These are phyloP conservation scores for Cladophialophora immunda DNA, from an alignment of 2,329 filamentous ascomycete species.

Conservation along the genomic window DNA sequence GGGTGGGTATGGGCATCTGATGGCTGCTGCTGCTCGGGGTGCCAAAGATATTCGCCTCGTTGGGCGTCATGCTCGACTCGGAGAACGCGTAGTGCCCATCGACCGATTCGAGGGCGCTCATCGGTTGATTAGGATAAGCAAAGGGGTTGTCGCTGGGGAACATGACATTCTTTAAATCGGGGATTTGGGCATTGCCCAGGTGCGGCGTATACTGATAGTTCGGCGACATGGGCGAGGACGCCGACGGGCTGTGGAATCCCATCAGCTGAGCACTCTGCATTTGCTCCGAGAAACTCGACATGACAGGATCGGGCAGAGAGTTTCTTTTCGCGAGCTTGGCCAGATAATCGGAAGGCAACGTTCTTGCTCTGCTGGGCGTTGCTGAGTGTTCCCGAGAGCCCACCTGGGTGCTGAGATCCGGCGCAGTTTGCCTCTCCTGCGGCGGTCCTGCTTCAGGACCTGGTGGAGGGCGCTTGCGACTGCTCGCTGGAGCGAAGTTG, in stretches of 20 bases:
- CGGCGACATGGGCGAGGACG: constrained; percentile 28
- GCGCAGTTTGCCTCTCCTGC: constrained; percentile 21
- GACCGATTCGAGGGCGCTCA: constrained; percentile 36
- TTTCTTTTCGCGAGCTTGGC: constrained; percentile 37
- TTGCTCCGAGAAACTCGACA: constrained; percentile 41
- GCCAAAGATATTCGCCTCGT: constrained; percentile 24
- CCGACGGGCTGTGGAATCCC: constrained; percentile 43
- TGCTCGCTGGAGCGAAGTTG: constrained; percentile 50
- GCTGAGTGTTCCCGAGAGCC: constrained; percentile 26
- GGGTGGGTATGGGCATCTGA: constrained; percentile 11
- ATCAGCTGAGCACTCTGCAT: constrained; percentile 34
- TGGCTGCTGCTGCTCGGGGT: constrained; percentile 43
- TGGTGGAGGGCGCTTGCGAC: constrained; percentile 58
- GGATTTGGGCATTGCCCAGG: constrained; percentile 45
- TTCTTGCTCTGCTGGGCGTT: constrained; percentile 32
- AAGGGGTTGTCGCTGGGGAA: constrained; percentile 60
- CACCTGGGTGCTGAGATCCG: constrained; percentile 19
- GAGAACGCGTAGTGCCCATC: constrained; percentile 33
- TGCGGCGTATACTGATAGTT: constrained; percentile 42
- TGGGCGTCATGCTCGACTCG: constrained; percentile 23
- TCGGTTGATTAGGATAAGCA: constrained; percentile 59
- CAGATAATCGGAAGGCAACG: constrained; percentile 38
- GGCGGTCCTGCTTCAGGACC: constrained; percentile 23
- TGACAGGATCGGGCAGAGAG: constrained; percentile 42
- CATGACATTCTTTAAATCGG: constrained; percentile 61